Evolutionary conservation across 176 grass and related monocot species (phyloP), one percentile per base, ranked within the genome.

Genomic region (Tillandsia leiboldiana): DNA sequence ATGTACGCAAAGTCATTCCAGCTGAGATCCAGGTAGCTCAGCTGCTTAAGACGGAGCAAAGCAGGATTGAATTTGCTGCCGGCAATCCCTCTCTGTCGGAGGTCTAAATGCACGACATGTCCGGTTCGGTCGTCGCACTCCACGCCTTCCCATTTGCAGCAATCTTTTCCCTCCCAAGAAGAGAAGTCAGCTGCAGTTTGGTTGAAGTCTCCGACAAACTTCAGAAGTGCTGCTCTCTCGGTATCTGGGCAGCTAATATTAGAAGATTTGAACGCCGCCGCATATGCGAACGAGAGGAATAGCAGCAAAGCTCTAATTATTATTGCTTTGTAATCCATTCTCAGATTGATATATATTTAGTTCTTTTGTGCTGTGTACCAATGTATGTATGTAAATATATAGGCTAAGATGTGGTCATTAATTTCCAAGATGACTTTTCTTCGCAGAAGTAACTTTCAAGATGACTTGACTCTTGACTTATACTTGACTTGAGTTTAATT

Each of bases 141-240:
- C 20, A 88, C 78, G 13, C 81, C 74, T 10, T n/a, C 56, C 81
- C 78, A 84, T 27, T 8, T 65, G 51, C 86, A 88, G 12, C 86
- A 88, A 47, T 82, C 64, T 2, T 66, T 27, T 11, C 75, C 82
- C n/a, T 28, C 22, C 86, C 82, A 85, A n/a, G 78, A 82, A 50
- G 28, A 66, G 0, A 88, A 57, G 33, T 14, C 48, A n/a, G 27
- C 10, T 1, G 12, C 22, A 49, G 57, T 68, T 48, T 68, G 28
- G 1, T 20, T 20, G 20, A 20, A 20, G 20, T 20, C 20, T 20
- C 20, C 0, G 20, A 20, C 20, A 20, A 20, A 20, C 20, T 20
- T 48, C 3, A 57, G 51, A 2, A 71, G 51, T 54, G 69, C 51
- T 71, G 26, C 14, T 27, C 69, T 54, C 49, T 71, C 69, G 10